Percentiles rank a stretch among this genome's conserved stretches.
Evolutionary conservation across 2,329 filamentous ascomycete genomes (phyloP).

Genomic region (Colletotrichum lindemuthianum): DNA sequence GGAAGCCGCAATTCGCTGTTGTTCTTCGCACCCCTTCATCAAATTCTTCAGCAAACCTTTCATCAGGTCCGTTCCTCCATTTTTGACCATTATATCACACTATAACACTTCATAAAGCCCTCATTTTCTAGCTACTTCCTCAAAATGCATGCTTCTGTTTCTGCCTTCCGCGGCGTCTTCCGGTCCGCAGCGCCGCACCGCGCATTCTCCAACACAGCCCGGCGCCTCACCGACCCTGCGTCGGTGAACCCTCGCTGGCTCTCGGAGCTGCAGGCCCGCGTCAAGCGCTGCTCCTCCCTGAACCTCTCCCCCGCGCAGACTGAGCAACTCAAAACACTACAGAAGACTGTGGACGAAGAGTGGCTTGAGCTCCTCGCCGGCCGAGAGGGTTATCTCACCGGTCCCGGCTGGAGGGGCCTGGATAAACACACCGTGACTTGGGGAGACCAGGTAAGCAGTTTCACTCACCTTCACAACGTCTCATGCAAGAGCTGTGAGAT

Average conservation of each 20-base stretch:
- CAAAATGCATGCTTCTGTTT: slow-evolving; percentile 3
- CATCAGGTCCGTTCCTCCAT: background rate
- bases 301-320: slow-evolving; percentile 3
- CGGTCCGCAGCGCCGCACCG: background rate
- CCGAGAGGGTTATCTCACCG: slow-evolving; percentile 79
- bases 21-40: slow-evolving; percentile 10
- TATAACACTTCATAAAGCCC: no score
- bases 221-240: background rate
- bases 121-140: background rate
- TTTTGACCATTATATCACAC: background rate
- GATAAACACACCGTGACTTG: slow-evolving; percentile 76
- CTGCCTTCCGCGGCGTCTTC: slow-evolving; percentile 7
- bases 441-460: slow-evolving; percentile 79
- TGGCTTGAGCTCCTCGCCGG: slow-evolving; percentile 80
- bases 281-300: slow-evolving; percentile 30
- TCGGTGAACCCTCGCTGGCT: slow-evolving; percentile 42
- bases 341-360: slow-evolving; percentile 45
- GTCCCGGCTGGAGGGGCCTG: slow-evolving; percentile 65
- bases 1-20: slow-evolving; percentile 24
- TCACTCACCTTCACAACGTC: background rate
- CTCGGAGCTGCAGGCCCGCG: slow-evolving; percentile 39
- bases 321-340: slow-evolving; percentile 19
- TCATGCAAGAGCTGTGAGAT: background rate
- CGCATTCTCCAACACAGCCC: slow-evolving; percentile 19
- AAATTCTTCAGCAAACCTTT: slow-evolving; percentile 9